Conservation (phyloP, 176 grass and related monocot genomes). For the Cymbopogon citratus region DNA sequence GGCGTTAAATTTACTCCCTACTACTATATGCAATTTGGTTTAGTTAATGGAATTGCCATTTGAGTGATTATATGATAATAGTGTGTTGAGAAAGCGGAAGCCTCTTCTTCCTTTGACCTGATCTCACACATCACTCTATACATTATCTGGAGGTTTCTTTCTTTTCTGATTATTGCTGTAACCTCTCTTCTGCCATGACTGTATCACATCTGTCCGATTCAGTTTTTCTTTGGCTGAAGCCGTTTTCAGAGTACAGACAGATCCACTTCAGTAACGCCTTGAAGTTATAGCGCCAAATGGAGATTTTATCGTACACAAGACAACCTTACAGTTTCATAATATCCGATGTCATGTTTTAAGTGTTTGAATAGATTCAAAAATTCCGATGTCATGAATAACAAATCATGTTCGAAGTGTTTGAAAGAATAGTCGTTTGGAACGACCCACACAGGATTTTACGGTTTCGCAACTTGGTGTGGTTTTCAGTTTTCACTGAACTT, state of each 20-base stretch:
- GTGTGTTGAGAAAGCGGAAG: neutral
- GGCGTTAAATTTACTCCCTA: too few relatives aligned
- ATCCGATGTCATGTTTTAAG: neutral
- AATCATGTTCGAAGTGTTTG: conserved; percentile 3
- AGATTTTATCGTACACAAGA: neutral
- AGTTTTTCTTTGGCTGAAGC: neutral
- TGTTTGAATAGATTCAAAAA: too few relatives aligned
- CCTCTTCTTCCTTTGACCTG: neutral
- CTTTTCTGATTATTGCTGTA: neutral
- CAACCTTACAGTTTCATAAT: neutral
- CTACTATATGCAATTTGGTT: neutral
- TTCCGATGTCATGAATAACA: too few relatives aligned
- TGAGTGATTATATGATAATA: neutral
- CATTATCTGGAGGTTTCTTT: neutral
- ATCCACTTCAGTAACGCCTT: neutral
- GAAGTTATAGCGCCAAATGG: neutral
- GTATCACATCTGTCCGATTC: neutral
- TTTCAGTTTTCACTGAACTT: neutral
- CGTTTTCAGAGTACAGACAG: neutral
- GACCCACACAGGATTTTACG: neutral
- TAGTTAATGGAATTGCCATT: neutral
- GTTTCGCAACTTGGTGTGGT: neutral
- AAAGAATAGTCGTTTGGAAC: conserved; percentile 20
- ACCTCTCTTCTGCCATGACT: neutral
- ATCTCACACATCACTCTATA: neutral